phyloP scores from a whole-genome alignment of 2,329 filamentous ascomycete genomes.

The Didymella keratinophila region DNA sequence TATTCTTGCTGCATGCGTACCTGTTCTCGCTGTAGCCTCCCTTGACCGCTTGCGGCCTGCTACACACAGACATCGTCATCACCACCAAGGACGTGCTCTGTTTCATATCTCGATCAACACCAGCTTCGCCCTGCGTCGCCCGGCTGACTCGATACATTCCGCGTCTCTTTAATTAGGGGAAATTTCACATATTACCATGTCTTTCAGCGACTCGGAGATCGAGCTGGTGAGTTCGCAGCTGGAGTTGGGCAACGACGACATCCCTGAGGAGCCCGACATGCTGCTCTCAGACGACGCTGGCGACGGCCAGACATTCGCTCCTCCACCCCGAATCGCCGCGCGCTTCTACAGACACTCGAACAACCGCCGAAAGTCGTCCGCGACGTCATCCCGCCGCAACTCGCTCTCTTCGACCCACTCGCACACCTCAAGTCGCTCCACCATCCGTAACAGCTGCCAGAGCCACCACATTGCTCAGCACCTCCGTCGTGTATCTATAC shows the following conservation, averaged over 20 bases:
- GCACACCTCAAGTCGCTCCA: conserved; percentile 68
- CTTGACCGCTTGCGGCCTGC: conserved; percentile 31
- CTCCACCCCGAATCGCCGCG: conserved; percentile 78
- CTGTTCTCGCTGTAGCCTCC: conserved; percentile 17
- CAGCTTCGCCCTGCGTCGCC: conserved; percentile 22
- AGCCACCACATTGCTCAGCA: conserved; percentile 82
- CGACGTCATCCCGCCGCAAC: conserved; percentile 79
- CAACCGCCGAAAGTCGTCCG: conserved; percentile 75
- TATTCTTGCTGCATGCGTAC: conserved; percentile 32
- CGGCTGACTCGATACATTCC: conserved; percentile 31
- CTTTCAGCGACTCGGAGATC: conserved; percentile 46
- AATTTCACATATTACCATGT: conserved; percentile 31
- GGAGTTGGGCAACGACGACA: conserved; percentile 48
- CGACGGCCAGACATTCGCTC: conserved; percentile 61
- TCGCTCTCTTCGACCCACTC: conserved; percentile 80
- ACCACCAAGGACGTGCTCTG: conserved; percentile 40
- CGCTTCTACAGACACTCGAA: conserved; percentile 75
- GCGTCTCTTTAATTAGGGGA: conserved; percentile 24
- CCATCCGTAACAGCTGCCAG: conserved; percentile 64
- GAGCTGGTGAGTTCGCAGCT: conserved; percentile 42
- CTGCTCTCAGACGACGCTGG: conserved; percentile 51
- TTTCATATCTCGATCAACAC: conserved; percentile 35
- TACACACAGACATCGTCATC: conserved; percentile 29
- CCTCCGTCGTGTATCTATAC: conserved; percentile 78
- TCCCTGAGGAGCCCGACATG: conserved; percentile 53